A percentile compares a stretch with the other conserved stretches of the same genome.
phyloP scores from a whole-genome alignment of 2,329 filamentous ascomycete species.

The Beauveria caledonica region DNA sequence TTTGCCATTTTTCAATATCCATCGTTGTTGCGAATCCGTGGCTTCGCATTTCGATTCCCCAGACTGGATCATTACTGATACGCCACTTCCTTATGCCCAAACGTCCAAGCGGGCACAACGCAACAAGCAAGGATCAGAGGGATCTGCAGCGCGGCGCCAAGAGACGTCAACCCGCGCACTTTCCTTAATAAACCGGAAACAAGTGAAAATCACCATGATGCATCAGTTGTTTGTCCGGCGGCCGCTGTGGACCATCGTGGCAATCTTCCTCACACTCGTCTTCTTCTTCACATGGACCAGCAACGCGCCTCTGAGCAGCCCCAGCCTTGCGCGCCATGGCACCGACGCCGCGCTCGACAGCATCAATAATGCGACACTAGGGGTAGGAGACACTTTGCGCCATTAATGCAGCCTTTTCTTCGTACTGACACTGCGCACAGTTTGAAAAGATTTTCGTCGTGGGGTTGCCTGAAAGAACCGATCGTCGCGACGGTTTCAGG shows the following conservation, averaged over 20 bases:
- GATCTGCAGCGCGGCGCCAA: not conserved
- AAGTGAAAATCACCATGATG: not conserved
- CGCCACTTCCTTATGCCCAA: too few relatives aligned
- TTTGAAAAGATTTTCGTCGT: conserved; percentile 46
- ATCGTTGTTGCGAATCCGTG: too few relatives aligned
- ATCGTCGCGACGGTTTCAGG: conserved; percentile 42
- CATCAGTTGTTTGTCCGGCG: not conserved
- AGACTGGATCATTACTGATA: too few relatives aligned
- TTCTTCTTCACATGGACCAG: not conserved
- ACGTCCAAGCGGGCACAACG: too few relatives aligned
- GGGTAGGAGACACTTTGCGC: not conserved
- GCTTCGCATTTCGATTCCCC: too few relatives aligned
- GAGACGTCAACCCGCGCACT: not conserved
- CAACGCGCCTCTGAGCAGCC: not conserved
- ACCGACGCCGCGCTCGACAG: not conserved
- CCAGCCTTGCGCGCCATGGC: not conserved
- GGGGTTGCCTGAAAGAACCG: conserved; percentile 40
- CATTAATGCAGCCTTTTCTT: too few relatives aligned
- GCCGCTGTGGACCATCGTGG: not conserved
- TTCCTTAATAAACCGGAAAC: not conserved
- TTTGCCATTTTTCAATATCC: not conserved
- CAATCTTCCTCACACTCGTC: not conserved
- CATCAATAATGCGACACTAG: conserved; percentile 1
- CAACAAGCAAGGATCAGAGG: not conserved
- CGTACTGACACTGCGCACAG: conserved; percentile 21